Conservation (phyloP, 805 yeast genomes). For the Kregervanrija fluxuum region DNA sequence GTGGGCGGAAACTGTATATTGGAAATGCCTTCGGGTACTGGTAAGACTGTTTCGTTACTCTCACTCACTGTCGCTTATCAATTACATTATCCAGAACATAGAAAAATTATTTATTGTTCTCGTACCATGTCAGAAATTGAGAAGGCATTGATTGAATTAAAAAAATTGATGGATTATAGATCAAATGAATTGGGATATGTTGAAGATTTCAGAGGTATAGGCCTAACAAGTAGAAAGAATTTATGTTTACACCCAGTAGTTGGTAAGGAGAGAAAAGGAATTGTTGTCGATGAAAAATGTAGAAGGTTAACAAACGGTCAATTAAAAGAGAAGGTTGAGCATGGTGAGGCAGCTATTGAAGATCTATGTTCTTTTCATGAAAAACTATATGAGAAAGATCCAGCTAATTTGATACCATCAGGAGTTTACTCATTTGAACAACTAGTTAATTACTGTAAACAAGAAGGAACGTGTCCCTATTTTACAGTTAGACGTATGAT, state of each 20-base stretch:
- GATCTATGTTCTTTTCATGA: conserved; percentile 86
- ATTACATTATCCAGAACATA: conserved; percentile 84
- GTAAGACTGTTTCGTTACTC: conserved; percentile 87
- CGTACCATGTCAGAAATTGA: conserved; percentile 99
- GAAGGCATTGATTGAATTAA: conserved; percentile 89
- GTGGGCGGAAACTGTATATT: conserved; percentile 94
- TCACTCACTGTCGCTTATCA: conserved; percentile 94
- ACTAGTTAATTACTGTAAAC: conserved; percentile 67
- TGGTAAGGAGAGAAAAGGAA: conserved; percentile 82
- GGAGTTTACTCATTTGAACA: conserved; percentile 95
- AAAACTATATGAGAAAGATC: conserved; percentile 77
- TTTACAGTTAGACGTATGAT: conserved; percentile 98
- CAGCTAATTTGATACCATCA: conserved; percentile 79
- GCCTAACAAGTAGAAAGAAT: conserved; percentile 90
- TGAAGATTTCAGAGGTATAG: conserved; percentile 91
- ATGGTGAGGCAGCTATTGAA: conserved; percentile 48
- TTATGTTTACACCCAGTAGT: conserved; percentile 86
- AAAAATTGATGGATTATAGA: conserved; percentile 81
- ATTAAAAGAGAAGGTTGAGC: conserved; percentile 57
- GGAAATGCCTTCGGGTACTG: conserved; percentile 99
- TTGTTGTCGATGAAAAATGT: conserved; percentile 92
- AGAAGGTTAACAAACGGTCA: conserved; percentile 92
- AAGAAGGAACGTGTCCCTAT: conserved; percentile 85
- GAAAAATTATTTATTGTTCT: conserved; percentile 93
- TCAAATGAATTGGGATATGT: conserved; percentile 73